phyloP scores from a whole-genome alignment of 345 rosid genomes.

The Hypericum perforatum region DNA sequence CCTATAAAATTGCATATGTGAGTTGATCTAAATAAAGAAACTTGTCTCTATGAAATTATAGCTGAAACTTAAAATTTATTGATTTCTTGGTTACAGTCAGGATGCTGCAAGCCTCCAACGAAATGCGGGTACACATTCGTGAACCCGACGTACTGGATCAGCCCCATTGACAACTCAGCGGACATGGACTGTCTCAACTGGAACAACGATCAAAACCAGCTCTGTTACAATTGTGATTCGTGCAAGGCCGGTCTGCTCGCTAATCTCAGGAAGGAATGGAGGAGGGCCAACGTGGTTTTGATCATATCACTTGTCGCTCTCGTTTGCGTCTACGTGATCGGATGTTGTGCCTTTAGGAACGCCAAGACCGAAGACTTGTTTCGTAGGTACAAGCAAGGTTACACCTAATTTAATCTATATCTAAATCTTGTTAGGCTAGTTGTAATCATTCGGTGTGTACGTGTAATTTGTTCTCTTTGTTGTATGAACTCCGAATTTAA shows the following conservation, averaged over 20 bases:
- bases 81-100: slow-evolving; percentile 31
- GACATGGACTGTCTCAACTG: slow-evolving; percentile 88
- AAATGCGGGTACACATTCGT: slow-evolving; percentile 55
- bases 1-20: too few species aligned
- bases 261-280: slow-evolving; percentile 64
- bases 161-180: slow-evolving; percentile 53
- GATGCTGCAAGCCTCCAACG: slow-evolving; percentile 73
- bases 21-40: too few species aligned
- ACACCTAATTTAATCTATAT: slow-evolving; percentile 25
- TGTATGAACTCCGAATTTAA: too few species aligned
- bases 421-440: too few species aligned
- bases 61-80: too few species aligned
- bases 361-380: slow-evolving; percentile 77
- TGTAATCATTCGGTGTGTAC: too few species aligned
- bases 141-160: slow-evolving; percentile 67
- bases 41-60: too few species aligned
- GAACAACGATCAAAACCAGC: slow-evolving; percentile 76
- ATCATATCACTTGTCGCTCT: slow-evolving; percentile 50
- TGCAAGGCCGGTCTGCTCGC: slow-evolving; percentile 90
- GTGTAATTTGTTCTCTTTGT: too few species aligned
- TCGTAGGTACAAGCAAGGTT: slow-evolving; percentile 74
- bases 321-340: slow-evolving; percentile 40
- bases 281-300: slow-evolving; percentile 51
- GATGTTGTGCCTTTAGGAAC: slow-evolving; percentile 75
- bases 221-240: slow-evolving; percentile 69